phyloP scores from a whole-genome alignment of 2,329 filamentous ascomycete genomes.

The Colletotrichum camelliae region DNA sequence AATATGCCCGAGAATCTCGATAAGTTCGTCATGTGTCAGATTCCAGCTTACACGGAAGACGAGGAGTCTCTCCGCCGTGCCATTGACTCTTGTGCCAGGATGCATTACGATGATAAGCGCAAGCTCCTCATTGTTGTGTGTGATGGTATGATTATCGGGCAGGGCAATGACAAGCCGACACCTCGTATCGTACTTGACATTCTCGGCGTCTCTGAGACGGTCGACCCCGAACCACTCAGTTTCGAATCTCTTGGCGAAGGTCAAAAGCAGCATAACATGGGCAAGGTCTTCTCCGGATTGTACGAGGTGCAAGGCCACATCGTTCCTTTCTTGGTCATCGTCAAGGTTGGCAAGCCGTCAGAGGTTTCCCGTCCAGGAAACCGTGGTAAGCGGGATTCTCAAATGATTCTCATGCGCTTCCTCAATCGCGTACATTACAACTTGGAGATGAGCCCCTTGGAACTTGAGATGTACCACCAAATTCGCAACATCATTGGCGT shows the following conservation, averaged over 20 bases:
- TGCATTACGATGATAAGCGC: conserved; percentile 98
- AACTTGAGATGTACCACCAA: conserved; percentile 98
- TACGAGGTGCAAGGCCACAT: conserved; percentile 99
- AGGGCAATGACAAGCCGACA: conserved; percentile 95
- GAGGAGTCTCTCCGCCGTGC: conserved; percentile 96
- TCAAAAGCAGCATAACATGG: conserved; percentile 98
- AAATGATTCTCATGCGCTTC: conserved; percentile 99
- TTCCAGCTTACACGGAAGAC: conserved; percentile 97
- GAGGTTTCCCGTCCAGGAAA: conserved; percentile 95
- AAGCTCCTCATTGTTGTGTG: conserved; percentile 93
- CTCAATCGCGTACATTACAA: conserved; percentile 99
- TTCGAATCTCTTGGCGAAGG: conserved; percentile 97
- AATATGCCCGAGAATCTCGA: conserved; percentile 94
- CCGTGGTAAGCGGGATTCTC: conserved; percentile 98
- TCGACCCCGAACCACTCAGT: conserved; percentile 94
- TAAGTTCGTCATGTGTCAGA: conserved; percentile 98
- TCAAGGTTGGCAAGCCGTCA: conserved; percentile 97
- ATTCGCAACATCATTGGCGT: conserved; percentile 99
- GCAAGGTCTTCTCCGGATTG: conserved; percentile 95
- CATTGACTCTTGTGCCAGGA: conserved; percentile 92
- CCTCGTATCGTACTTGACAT: conserved; percentile 97
- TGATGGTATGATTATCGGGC: conserved; percentile 99
- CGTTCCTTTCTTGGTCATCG: conserved; percentile 94
- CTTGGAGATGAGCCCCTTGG: conserved; percentile 91
- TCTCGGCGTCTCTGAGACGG: conserved; percentile 89